Percentiles rank a stretch among this genome's conserved stretches.
Evolutionary conservation across 495 filamentous ascomycete genomes (phyloP).

Genomic region (Hyaloscypha variabilis): DNA sequence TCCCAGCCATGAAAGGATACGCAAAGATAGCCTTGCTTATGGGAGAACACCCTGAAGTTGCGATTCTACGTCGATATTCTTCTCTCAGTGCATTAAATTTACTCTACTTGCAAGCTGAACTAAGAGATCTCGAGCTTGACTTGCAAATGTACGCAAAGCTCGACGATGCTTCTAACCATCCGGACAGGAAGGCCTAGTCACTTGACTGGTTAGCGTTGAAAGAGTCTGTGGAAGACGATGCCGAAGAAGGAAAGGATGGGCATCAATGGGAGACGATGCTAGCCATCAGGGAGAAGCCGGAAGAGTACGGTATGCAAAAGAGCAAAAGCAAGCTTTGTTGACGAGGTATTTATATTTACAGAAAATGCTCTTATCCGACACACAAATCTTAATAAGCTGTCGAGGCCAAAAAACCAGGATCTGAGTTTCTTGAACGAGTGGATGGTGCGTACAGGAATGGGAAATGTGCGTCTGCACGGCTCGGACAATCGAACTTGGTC

Average conservation of each 20-base stretch:
- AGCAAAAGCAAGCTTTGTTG: not conserved
- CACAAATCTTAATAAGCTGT: not conserved
- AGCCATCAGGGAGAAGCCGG: slow-evolving; percentile 7
- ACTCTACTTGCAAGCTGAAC: slow-evolving; percentile 36
- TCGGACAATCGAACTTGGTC: not conserved
- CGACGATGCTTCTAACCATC: slow-evolving; percentile 18
- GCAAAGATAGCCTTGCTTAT: slow-evolving; percentile 21
- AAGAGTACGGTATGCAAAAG: not conserved
- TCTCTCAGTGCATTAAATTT: slow-evolving; percentile 34
- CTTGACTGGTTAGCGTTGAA: slow-evolving; percentile 28
- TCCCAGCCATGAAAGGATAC: slow-evolving; percentile 23
- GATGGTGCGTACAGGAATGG: slow-evolving; percentile 1
- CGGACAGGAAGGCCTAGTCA: slow-evolving; percentile 22
- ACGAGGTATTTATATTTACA: not conserved
- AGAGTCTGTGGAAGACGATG: slow-evolving; percentile 10
- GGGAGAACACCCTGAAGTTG: slow-evolving; percentile 25
- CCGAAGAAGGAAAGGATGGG: slow-evolving; percentile 23
- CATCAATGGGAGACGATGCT: slow-evolving; percentile 26
- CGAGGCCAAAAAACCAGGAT: not conserved
- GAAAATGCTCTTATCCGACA: not conserved
- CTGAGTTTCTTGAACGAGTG: not conserved
- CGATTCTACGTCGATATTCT: slow-evolving; percentile 32
- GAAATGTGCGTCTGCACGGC: not conserved
- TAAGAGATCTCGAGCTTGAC: slow-evolving; percentile 26
- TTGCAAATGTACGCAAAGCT: slow-evolving; percentile 22